Percentiles rank a stretch among this genome's conserved stretches.
These are phyloP conservation scores for Yamadazyma insecticola DNA, from an alignment of 805 yeast genomes.

Conservation along the genomic window DNA sequence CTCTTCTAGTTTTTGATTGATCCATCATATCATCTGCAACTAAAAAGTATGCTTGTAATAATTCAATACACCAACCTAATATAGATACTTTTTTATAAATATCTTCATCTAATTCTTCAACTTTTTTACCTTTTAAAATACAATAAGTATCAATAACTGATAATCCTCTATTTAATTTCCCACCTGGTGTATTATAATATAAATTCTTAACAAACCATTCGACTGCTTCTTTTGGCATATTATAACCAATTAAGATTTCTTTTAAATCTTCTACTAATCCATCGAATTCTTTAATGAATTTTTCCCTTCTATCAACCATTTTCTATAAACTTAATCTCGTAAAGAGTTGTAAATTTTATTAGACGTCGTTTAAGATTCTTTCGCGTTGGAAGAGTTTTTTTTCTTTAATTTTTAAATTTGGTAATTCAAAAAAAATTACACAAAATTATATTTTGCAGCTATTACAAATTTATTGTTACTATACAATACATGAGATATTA, in stretches of 20 bases:
- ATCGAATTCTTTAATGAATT: slow-evolving; percentile 68
- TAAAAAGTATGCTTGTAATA: slow-evolving; percentile 91
- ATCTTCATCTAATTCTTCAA: slow-evolving; percentile 54
- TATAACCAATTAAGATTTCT: slow-evolving; percentile 57
- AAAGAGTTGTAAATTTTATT: too few species aligned
- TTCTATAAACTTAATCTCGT: too few species aligned
- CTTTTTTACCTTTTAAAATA: slow-evolving; percentile 58
- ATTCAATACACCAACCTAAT: slow-evolving; percentile 93
- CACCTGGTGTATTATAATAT: slow-evolving; percentile 90
- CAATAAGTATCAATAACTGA: slow-evolving; percentile 92
- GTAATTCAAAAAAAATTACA: too few species aligned
- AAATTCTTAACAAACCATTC: slow-evolving; percentile 75
- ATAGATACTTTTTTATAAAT: slow-evolving; percentile 84
- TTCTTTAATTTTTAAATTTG: too few species aligned
- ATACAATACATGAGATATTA: too few species aligned
- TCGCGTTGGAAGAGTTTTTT: too few species aligned
- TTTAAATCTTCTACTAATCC: slow-evolving; percentile 70
- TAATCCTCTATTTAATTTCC: slow-evolving; percentile 92
- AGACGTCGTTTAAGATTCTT: too few species aligned
- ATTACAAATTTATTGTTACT: too few species aligned
- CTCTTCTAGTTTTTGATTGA: slow-evolving; percentile 91
- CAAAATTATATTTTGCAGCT: too few species aligned
- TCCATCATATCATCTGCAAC: slow-evolving; percentile 99
- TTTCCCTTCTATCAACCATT: slow-evolving; percentile 43
- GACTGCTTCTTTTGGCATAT: slow-evolving; percentile 82